Evolutionary conservation across 2,329 filamentous ascomycete genomes (phyloP).

Genomic region (Aspergillus brunneoviolaceus): DNA sequence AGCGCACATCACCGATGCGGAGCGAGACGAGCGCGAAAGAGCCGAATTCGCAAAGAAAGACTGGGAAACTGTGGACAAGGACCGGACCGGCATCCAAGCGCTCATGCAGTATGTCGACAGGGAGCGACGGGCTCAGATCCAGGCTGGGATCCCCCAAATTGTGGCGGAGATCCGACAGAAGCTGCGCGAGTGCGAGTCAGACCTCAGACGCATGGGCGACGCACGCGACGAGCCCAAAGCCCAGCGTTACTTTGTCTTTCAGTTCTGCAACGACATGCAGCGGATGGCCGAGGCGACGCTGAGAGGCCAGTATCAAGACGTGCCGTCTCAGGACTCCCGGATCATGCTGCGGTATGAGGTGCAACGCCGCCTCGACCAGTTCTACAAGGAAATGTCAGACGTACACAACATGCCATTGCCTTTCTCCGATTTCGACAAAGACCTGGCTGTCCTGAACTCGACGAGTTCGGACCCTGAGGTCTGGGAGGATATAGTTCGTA

Average conservation of each 20-base stretch:
- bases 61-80: slow-evolving; percentile 1
- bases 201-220: slow-evolving; percentile 5
- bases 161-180: slow-evolving; percentile 15
- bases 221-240: slow-evolving; percentile 5
- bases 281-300: slow-evolving; percentile 15
- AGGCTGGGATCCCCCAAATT: slow-evolving; percentile 15
- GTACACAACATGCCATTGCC: not conserved
- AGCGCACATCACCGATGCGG: slow-evolving; percentile 4
- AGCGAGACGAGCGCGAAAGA: slow-evolving; percentile 12
- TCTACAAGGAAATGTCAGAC: not conserved
- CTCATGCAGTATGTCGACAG: slow-evolving; percentile 19
- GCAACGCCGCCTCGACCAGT: not conserved
- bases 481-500: not conserved
- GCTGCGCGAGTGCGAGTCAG: slow-evolving; percentile 3
- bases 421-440: not conserved
- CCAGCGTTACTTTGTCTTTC: slow-evolving; percentile 12
- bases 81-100: slow-evolving; percentile 12
- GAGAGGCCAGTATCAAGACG: slow-evolving; percentile 16
- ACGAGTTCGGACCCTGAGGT: not conserved
- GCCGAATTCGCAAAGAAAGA: not conserved
- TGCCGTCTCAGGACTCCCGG: slow-evolving; percentile 7
- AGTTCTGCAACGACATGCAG: slow-evolving; percentile 17
- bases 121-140: slow-evolving; percentile 15
- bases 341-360: slow-evolving; percentile 9
- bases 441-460: not conserved